phyloP scores from a whole-genome alignment of 1,139 yeast genomes.

The Casaregolazyma lundiana region DNA sequence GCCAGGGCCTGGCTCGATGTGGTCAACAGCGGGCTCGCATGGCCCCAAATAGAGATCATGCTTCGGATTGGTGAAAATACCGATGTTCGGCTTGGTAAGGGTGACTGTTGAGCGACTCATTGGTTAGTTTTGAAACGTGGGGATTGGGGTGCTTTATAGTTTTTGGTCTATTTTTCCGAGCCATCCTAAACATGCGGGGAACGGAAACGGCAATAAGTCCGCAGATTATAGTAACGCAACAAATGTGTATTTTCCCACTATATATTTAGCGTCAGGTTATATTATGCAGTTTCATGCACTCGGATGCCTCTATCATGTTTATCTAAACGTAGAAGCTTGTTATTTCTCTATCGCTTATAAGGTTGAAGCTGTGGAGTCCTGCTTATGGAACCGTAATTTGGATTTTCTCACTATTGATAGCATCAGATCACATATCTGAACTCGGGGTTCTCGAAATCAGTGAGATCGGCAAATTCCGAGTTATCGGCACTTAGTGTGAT shows the following conservation, averaged over 20 bases:
- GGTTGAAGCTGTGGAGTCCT: no score
- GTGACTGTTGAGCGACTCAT: slow-evolving; percentile 2
- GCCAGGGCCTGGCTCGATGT: slow-evolving; percentile 36
- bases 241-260: not conserved
- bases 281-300: no score
- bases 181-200: not conserved
- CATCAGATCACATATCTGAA: slow-evolving; percentile 28
- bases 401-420: no score
- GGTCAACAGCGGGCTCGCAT: slow-evolving; percentile 34
- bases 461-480: slow-evolving; percentile 56
- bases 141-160: not conserved
- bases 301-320: no score
- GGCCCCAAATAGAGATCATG: slow-evolving; percentile 35
- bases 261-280: not conserved
- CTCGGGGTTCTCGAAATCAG: slow-evolving; percentile 61
- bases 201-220: not conserved
- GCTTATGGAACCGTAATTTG: no score
- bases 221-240: no score
- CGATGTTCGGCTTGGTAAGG: slow-evolving; percentile 26
- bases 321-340: no score
- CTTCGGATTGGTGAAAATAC: slow-evolving; percentile 36
- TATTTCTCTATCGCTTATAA: no score
- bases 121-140: not conserved
- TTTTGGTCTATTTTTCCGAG: not conserved
- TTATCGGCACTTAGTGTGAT: slow-evolving; percentile 28